These are phyloP conservation scores for Trypanosoma cruzi DNA, from an alignment of 208 protist species.

Conservation along the genomic window DNA sequence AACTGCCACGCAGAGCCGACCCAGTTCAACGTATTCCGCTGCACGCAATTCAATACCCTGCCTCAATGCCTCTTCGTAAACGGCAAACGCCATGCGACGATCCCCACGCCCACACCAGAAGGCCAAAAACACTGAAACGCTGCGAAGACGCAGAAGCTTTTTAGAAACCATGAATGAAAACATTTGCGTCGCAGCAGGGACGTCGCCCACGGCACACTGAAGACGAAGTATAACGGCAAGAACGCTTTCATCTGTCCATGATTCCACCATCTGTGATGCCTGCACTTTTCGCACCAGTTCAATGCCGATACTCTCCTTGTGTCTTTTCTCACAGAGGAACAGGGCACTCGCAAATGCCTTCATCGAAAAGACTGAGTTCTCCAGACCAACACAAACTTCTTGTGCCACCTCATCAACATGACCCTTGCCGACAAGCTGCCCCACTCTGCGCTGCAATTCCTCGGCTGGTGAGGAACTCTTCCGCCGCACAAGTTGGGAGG, in stretches of 20 bases:
- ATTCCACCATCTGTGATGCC: conserved; percentile 8
- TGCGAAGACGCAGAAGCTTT: conserved; percentile 49
- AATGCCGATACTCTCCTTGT: conserved; percentile 36
- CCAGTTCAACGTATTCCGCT: conserved; percentile 52
- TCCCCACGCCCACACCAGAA: conserved; percentile 43
- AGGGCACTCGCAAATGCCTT: conserved; percentile 53
- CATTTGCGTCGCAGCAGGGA: conserved; percentile 45
- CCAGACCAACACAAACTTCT: conserved; percentile 11
- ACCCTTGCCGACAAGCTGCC: conserved; percentile 20
- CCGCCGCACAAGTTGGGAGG: neutral
- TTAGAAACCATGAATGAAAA: conserved; percentile 59
- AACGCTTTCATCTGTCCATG: conserved; percentile 63
- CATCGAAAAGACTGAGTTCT: conserved; percentile 27
- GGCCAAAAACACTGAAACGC: conserved; percentile 50
- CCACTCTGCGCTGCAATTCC: conserved; percentile 26
- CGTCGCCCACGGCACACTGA: conserved; percentile 54
- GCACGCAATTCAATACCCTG: conserved; percentile 48
- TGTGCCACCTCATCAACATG: conserved; percentile 12
- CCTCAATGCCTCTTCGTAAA: conserved; percentile 45
- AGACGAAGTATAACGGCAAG: conserved; percentile 63
- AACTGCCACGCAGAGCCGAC: conserved; percentile 43
- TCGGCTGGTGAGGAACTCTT: conserved; percentile 21
- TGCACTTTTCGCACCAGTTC: conserved; percentile 49
- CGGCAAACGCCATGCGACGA: conserved; percentile 38
- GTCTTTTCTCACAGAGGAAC: conserved; percentile 44